Evolutionary conservation across 805 yeast genomes (phyloP).

Genomic region (Ogataea trehalophila): DNA sequence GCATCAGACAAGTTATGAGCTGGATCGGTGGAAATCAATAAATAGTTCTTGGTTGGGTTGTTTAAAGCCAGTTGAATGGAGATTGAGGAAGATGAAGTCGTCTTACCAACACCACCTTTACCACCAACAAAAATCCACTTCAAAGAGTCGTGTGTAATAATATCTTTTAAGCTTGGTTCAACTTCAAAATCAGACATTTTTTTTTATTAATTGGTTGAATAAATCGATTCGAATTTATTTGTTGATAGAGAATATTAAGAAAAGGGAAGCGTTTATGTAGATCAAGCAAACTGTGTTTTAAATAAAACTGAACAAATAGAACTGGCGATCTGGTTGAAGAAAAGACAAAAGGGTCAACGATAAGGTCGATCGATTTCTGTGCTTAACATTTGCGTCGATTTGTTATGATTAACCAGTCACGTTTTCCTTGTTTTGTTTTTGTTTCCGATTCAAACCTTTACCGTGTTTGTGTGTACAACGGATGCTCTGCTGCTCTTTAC

Average conservation of each 20-base stretch:
- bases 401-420: too few relatives aligned
- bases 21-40: conserved; percentile 94
- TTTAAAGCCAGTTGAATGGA: conserved; percentile 88
- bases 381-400: too few relatives aligned
- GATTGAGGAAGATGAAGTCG: conserved; percentile 93
- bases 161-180: conserved; percentile 68
- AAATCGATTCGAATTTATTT: neutral
- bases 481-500: too few relatives aligned
- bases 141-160: conserved; percentile 59
- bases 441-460: too few relatives aligned
- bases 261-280: too few relatives aligned
- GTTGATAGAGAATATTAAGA: neutral
- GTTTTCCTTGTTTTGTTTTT: too few relatives aligned
- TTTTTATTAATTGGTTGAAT: neutral
- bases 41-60: conserved; percentile 75
- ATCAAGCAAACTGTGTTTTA: too few relatives aligned
- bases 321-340: too few relatives aligned
- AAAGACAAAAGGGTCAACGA: too few relatives aligned
- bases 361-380: too few relatives aligned
- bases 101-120: conserved; percentile 99
- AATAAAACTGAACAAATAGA: too few relatives aligned
- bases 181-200: conserved; percentile 47
- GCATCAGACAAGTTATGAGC: conserved; percentile 98
- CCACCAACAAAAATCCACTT: conserved; percentile 99
- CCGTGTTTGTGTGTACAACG: too few relatives aligned